Evolutionary conservation across 208 protist species (phyloP).

Genomic region (Crithidia brevicula): DNA sequence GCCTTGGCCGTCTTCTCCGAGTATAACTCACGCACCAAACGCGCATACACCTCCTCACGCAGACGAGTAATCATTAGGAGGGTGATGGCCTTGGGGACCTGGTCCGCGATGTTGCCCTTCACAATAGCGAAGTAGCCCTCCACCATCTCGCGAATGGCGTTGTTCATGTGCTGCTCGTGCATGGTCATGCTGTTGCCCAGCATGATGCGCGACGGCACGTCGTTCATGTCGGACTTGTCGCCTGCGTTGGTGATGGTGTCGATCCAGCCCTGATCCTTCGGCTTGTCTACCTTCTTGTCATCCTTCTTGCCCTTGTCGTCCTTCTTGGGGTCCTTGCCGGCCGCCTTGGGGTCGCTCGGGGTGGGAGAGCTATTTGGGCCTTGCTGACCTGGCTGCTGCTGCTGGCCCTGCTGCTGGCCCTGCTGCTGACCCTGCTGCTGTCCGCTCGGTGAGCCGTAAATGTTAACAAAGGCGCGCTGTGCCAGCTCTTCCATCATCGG

Average conservation of each 20-base stretch:
- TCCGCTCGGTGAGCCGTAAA: conserved; percentile 52
- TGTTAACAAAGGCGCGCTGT: conserved; percentile 78
- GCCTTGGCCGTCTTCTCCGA: conserved; percentile 92
- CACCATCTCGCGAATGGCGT: conserved; percentile 88
- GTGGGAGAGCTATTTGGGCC: conserved; percentile 12
- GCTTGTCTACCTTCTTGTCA: conserved; percentile 56
- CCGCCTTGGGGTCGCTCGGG: conserved; percentile 19
- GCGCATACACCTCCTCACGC: conserved; percentile 93
- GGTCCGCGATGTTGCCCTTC: conserved; percentile 93
- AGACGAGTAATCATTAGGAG: conserved; percentile 97
- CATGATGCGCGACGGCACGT: conserved; percentile 81
- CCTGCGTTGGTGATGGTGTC: conserved; percentile 31
- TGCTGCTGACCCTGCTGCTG: conserved; percentile 1
- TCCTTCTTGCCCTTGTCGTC: conserved; percentile 38
- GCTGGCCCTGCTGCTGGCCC: neutral
- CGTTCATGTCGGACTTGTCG: conserved; percentile 63
- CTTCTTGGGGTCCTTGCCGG: conserved; percentile 26
- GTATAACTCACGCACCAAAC: conserved; percentile 95
- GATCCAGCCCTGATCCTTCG: conserved; percentile 53
- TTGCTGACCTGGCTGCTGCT: conserved; percentile 9
- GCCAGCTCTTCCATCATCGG: conserved; percentile 86
- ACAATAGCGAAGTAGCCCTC: conserved; percentile 94
- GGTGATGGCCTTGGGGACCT: conserved; percentile 98
- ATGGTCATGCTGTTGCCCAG: conserved; percentile 72
- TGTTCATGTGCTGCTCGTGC: conserved; percentile 85